Base-by-base conservation (phyloP, 176 grass and related monocot species). In the Olyra latifolia region DNA sequence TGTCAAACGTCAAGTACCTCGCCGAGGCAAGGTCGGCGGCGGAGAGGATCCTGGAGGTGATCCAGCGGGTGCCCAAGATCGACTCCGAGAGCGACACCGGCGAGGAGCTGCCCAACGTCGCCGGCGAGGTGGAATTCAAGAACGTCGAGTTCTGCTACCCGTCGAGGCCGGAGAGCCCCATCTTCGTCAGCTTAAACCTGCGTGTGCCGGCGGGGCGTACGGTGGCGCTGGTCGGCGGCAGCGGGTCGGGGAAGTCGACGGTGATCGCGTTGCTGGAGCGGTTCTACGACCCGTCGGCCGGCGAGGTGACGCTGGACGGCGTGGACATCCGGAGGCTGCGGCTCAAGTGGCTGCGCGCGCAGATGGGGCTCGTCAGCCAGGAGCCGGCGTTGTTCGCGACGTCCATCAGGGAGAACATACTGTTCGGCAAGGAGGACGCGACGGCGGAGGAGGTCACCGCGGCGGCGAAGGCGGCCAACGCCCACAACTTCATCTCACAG, bases 401-500 rank as follows among this genome's bases (percentile, higher is more conserved):
- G 64, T 91, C 93, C 6, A 99, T 99, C 53, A 72, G 74, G 77
- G 93, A 99, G 84, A 99, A 99, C 80, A 91, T 99, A 55, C 45
- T 99, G 70, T 95, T 99, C 42, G 96, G 96, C 27, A 99, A 99
- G 58, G 96, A 95, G 61, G 90, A 93, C 61, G 96, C 96, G n/a
- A 74, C 92, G 29, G 69, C 71, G 87, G 96, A 93, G 41, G 90
- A 99, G 90, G 58, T 99, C 17, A 59, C 87, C 19, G 67, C 79
- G 0, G 96, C 88, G 0, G 96, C 90, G 1, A 93, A 91, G 79
- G 93, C 96, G 39, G 87, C 93, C 16, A 95, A 99, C 86, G 96
- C 96, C 6, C 96, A 99, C 82, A 95, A 88, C 82, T 99, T 99
- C 88, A 95, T 99, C 88, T 91, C 93, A 25, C 93, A 95, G 76